A percentile compares a stretch with the other conserved stretches of the same genome.
These are phyloP conservation scores for Alternaria novae-zelandiae DNA, from an alignment of 2,329 filamentous ascomycete genomes.

Conservation along the genomic window DNA sequence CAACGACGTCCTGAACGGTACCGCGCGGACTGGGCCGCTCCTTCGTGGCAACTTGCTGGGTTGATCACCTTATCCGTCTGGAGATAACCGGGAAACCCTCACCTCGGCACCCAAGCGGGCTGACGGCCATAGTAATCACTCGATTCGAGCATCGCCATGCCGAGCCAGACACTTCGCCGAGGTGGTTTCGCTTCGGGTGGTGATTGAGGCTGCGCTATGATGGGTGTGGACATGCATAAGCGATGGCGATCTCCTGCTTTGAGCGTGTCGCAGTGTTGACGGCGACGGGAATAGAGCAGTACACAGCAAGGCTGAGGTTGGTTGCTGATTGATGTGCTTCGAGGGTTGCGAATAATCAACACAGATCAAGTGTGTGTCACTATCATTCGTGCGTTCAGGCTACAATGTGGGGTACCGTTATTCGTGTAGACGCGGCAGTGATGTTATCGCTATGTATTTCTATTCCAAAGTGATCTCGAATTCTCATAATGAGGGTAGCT, in stretches of 20 bases:
- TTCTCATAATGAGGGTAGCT: no score
- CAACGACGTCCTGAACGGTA: neutral
- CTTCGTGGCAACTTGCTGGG: neutral
- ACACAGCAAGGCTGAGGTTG: neutral
- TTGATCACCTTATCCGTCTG: neutral
- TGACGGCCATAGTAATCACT: neutral
- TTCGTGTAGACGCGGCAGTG: neutral
- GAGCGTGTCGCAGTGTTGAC: neutral
- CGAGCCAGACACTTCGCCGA: neutral
- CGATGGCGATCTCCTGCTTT: neutral
- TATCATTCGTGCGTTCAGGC: neutral
- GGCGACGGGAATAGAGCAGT: neutral
- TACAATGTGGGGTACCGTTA: neutral
- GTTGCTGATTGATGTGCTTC: neutral
- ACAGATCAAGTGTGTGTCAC: neutral
- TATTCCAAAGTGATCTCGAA: no score
- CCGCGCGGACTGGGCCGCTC: neutral
- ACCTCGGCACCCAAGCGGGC: neutral
- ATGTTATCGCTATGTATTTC: no score
- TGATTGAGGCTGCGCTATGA: neutral
- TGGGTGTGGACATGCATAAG: neutral
- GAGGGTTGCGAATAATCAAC: neutral
- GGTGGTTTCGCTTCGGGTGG: neutral
- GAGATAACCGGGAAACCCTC: neutral
- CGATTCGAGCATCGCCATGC: neutral